Evolutionary conservation across 805 yeast species (phyloP), one percentile per base, ranked within the genome.

Genomic region (Ogataea haglerorum): DNA sequence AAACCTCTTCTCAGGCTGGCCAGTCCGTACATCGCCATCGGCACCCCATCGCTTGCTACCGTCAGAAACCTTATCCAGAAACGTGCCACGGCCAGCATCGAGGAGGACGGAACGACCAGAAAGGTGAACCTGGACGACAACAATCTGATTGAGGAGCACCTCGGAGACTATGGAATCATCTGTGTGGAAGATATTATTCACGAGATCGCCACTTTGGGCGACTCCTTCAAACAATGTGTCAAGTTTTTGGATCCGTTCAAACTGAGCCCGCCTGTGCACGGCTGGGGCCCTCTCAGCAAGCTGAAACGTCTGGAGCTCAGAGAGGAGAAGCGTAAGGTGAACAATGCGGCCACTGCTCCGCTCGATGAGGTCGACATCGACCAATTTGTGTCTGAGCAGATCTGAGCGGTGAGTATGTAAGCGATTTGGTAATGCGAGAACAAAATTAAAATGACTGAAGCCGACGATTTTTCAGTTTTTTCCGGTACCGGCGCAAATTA

Each of bases 111-210:
- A 15, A 42, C 35, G 7, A 43, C 47, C 26, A 69, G 66, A 34
- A 66, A 68, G 35, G 62, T 73, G 28, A 73, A 78, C 43, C 65
- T 85, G 52, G 85, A 85, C 60, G 88, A 82, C 63, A 85, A 85
- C 67, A 80, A 78, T 53, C 63, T 80, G 29, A 81, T 85, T 38
- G 95, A 85, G 65, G 89, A 84, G 54, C 68, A 70, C 54, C 70
- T 85, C 47, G 82, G 82, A 29, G 85, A 82, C 7, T 66, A 69
- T 40, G 89, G 91, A 21, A 67, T 82, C 45, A 78, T 85, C 48
- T 85, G 95, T 76, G 74, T 83, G 14, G 93, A 85, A 67, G 95
- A 85, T 64, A 70, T 85, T 42, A 76, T 85, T 40, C 87, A 81
- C 56, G 91, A 85, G 64, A 70, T 85, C 39, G 70, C 68, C 15